A percentile compares a stretch with the other conserved stretches of the same genome.
phyloP scores from a whole-genome alignment of 257 asterid genomes.

The Henckelia pumila region DNA sequence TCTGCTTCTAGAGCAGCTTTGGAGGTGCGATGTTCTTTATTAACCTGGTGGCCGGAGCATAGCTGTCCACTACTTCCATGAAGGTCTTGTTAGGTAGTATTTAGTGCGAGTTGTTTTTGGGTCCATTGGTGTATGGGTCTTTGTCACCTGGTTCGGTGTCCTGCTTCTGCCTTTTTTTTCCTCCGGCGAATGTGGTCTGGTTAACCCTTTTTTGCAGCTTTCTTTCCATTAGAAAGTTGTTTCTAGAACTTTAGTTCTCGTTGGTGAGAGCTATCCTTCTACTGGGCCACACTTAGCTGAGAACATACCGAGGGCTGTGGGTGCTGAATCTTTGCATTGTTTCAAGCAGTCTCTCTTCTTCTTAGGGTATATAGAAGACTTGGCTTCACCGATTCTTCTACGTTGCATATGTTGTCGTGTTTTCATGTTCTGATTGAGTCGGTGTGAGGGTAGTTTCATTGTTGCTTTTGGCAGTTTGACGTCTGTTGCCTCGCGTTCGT shows the following conservation, averaged over 20 bases:
- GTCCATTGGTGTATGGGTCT: slow-evolving; percentile 3
- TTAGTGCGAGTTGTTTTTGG: not conserved
- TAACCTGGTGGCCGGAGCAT: slow-evolving; percentile 20
- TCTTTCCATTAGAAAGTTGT: not conserved
- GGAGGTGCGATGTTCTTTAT: slow-evolving; percentile 85
- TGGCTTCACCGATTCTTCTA: not conserved
- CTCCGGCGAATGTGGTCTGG: not conserved
- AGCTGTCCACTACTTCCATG: not conserved
- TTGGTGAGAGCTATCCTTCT: not conserved
- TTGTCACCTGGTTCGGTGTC: not conserved
- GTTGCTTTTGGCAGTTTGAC: not conserved
- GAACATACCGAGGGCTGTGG: not conserved
- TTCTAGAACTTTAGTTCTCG: not conserved
- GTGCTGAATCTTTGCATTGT: not conserved
- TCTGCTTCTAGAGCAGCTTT: slow-evolving; percentile 56
- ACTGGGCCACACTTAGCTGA: not conserved
- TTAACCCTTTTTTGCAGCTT: not conserved
- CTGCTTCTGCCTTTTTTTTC: not conserved
- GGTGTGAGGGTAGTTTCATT: not conserved
- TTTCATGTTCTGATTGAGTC: not conserved
- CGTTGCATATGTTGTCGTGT: not conserved
- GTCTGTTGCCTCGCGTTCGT: not conserved
- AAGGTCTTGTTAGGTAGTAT: not conserved
- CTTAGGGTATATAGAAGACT: not conserved
- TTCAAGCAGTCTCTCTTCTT: slow-evolving; percentile 1